Base-by-base conservation (phyloP, 441 rosid species). In the Pelargonium australe region DNA sequence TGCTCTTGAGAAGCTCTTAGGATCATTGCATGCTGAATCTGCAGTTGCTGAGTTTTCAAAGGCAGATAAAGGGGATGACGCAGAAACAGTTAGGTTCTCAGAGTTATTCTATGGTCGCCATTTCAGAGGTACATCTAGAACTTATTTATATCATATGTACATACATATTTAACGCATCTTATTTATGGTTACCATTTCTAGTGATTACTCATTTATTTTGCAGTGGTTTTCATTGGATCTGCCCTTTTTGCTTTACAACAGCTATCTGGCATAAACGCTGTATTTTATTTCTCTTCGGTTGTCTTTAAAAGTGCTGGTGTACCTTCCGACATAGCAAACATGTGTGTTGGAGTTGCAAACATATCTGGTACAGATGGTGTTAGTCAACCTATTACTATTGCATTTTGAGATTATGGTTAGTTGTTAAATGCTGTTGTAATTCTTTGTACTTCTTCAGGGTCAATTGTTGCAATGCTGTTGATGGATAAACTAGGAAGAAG, bases 141-240 rank as follows among this genome's bases (percentile, higher is more conserved):
- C 28, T 16, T 57, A 7, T 57, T 9, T 19, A 57, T 57, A 57
- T 57, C 62, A 17, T 19, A 57, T 57, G 62, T 57, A 57, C 19
- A 57, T 57, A 57, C 62, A 57, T 7, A 9, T 57, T 4, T 41
- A 23, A 62, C 57, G 23, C 40, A 67, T 53, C 57, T 23, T 57
- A 67, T 53, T 44, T 55, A 2, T 75, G 34, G 4, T 31, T 65
- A 70, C 64, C 66, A 64, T 74, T 71, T 74, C 67, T 58, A 75
- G 78, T 81, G 65, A 77, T 79, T 75, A 47, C 76, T 44, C 68
- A 72, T 77, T 67, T 70, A 78, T 71, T 63, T 81, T 85, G 91
- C 94, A 88, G 94, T 88, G 83, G 74, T 88, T 86, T 86, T 82
- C 84, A 80, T 84, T 82, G 91, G 91, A 70, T 82, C 89, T 81